These are phyloP conservation scores for Quercus bicolor DNA, from an alignment of 306 rosid species.

Conservation along the genomic window DNA sequence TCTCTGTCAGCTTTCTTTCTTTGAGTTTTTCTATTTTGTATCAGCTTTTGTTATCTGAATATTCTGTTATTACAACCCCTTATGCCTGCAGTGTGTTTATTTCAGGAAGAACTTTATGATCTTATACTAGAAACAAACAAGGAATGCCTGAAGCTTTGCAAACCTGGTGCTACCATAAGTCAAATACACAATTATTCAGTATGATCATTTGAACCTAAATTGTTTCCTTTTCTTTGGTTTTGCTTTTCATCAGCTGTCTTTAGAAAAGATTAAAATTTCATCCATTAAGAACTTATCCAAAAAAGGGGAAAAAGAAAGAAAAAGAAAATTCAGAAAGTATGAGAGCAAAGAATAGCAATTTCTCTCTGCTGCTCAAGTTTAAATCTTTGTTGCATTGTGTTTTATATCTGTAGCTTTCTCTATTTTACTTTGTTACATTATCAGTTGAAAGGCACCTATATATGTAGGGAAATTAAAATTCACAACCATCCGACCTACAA, in stretches of 20 bases:
- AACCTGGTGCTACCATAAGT: conserved; percentile 73
- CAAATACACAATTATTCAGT: conserved; percentile 84
- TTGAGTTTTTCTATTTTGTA: not conserved
- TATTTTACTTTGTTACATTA: not conserved
- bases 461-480: not conserved
- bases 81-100: conserved; percentile 14
- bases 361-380: not conserved
- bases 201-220: conserved; percentile 22
- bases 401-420: not conserved
- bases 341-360: not conserved
- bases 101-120: conserved; percentile 86
- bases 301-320: not conserved
- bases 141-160: conserved; percentile 79
- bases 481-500: not conserved
- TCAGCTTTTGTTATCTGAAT: not conserved
- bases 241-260: conserved; percentile 7
- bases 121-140: conserved; percentile 78
- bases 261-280: not conserved
- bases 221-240: not conserved
- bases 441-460: not conserved
- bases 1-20: not conserved
- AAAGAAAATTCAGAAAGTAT: too few relatives aligned
- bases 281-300: not conserved
- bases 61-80: not conserved
- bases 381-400: not conserved